Evolutionary conservation across 108 stramenopile genomes (phyloP).

Genomic region (Cyclotella atomus): DNA sequence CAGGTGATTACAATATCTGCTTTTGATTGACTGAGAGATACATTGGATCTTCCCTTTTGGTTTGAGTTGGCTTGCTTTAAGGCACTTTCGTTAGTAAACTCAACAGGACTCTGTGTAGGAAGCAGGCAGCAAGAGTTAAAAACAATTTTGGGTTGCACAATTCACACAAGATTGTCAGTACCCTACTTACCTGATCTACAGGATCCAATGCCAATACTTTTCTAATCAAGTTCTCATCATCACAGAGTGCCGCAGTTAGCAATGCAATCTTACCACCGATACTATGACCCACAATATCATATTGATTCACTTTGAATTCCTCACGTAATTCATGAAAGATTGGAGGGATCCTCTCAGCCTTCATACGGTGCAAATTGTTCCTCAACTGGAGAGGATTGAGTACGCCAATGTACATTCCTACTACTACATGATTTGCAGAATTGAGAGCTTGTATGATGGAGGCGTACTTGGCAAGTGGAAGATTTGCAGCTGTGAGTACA

Average conservation of each 20-base stretch:
- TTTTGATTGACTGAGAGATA: conserved; percentile 22
- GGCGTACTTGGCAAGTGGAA: conserved; percentile 34
- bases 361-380: conserved; percentile 18
- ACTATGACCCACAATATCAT: conserved; percentile 36
- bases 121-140: too few species aligned
- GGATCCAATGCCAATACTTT: conserved; percentile 34
- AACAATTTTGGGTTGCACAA: too few species aligned
- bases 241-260: conserved; percentile 29
- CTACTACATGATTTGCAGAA: conserved; percentile 23
- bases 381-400: conserved; percentile 15
- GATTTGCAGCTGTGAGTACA: conserved; percentile 34
- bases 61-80: conserved; percentile 12
- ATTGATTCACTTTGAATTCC: conserved; percentile 28
- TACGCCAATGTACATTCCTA: conserved; percentile 26
- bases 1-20: conserved; percentile 39
- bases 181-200: conserved; percentile 40
- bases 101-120: too few species aligned
- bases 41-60: conserved; percentile 6
- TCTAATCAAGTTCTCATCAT: conserved; percentile 24
- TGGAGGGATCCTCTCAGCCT: conserved; percentile 21
- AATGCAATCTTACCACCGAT: conserved; percentile 38
- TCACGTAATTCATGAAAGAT: conserved; percentile 22
- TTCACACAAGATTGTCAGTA: too few species aligned
- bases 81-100: conserved; percentile 27
- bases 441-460: conserved; percentile 25